Evolutionary conservation across 2,329 filamentous ascomycete species (phyloP).

Genomic region (Microascus cirrosus): DNA sequence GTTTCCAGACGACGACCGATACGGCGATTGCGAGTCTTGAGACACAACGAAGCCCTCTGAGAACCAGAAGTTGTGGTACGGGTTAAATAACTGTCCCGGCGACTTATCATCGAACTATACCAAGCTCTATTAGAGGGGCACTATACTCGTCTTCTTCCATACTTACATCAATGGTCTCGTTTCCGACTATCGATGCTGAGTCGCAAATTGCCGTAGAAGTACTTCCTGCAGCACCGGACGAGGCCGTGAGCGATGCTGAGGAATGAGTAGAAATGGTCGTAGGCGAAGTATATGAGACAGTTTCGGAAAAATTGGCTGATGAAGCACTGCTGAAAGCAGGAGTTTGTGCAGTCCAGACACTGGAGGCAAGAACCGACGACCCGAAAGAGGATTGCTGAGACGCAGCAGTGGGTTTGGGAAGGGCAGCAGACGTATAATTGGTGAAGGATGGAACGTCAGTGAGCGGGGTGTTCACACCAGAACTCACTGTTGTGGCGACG

Average conservation of each 20-base stretch:
- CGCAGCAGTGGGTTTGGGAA: neutral
- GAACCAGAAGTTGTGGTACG: constrained; percentile 19
- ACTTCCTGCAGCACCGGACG: neutral
- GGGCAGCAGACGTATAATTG: neutral
- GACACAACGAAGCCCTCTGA: constrained; percentile 19
- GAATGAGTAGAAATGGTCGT: neutral
- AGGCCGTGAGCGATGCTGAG: neutral
- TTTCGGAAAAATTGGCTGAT: neutral
- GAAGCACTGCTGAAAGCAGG: neutral
- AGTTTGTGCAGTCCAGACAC: neutral
- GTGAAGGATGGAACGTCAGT: neutral
- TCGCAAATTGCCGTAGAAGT: neutral
- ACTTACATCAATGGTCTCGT: neutral
- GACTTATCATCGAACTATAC: constrained; percentile 2
- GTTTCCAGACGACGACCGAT: constrained; percentile 15
- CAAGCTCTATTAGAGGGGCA: neutral
- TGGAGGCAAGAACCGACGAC: neutral
- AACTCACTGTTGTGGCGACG: neutral
- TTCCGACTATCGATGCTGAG: neutral
- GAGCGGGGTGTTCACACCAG: neutral
- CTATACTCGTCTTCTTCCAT: neutral
- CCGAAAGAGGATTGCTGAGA: neutral
- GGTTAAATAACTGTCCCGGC: constrained; percentile 4
- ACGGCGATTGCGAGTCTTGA: constrained; percentile 16
- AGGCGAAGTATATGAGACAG: neutral